Conservation (phyloP, 2,329 filamentous ascomycete genomes). For the Epicoccum nigrum region DNA sequence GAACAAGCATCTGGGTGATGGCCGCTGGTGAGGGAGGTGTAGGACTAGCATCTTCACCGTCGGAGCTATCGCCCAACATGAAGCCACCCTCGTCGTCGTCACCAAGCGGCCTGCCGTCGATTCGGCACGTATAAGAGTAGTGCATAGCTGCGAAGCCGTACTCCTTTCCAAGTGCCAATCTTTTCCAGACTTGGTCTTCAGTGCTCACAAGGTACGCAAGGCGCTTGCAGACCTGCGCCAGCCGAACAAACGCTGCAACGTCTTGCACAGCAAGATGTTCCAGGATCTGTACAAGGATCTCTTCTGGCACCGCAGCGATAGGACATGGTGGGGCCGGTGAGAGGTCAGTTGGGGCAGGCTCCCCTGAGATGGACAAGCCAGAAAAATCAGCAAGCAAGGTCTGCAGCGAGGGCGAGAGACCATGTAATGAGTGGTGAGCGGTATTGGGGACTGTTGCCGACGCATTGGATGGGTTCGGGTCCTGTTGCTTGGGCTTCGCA, state of each 20-base stretch:
- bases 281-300: conserved; percentile 83
- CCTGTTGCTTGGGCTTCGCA: conserved; percentile 45
- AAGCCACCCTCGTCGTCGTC: conserved; percentile 44
- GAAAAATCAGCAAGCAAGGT: conserved; percentile 81
- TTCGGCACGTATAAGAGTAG: conserved; percentile 72
- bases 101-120: conserved; percentile 56
- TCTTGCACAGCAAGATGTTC: conserved; percentile 74
- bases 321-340: conserved; percentile 78
- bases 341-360: conserved; percentile 72
- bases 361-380: conserved; percentile 68
- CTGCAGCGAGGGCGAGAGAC: conserved; percentile 61
- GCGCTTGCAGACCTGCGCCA: conserved; percentile 83
- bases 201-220: conserved; percentile 83
- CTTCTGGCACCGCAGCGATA: conserved; percentile 77
- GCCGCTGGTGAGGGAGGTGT: conserved; percentile 20
- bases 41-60: conserved; percentile 16
- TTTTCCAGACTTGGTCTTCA: conserved; percentile 86
- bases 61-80: conserved; percentile 33
- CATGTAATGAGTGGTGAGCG: conserved; percentile 64
- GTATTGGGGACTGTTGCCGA: conserved; percentile 59
- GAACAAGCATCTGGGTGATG: conserved; percentile 44
- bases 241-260: conserved; percentile 74
- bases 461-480: conserved; percentile 57
- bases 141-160: conserved; percentile 86
- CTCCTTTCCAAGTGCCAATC: conserved; percentile 70